phyloP scores from a whole-genome alignment of 1,139 yeast genomes.

The Pichia sp. region DNA sequence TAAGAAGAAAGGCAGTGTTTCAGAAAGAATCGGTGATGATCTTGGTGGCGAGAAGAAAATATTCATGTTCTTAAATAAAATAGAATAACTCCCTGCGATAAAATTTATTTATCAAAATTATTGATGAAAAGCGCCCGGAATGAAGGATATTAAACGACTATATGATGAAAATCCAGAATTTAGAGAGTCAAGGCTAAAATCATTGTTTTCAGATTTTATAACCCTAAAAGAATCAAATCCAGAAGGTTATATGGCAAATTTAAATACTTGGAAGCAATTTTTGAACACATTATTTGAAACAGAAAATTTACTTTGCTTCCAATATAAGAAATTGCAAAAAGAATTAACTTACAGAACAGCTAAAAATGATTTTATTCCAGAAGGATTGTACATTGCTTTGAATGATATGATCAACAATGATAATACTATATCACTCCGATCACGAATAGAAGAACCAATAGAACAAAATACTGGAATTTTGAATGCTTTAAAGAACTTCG shows the following conservation, averaged over 20 bases:
- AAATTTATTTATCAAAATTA: too few species aligned
- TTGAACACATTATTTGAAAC: slow-evolving; percentile 25
- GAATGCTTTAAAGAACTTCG: not conserved
- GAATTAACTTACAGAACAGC: slow-evolving; percentile 12
- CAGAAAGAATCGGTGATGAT: not conserved
- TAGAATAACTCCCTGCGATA: too few species aligned
- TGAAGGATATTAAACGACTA: slow-evolving; percentile 5
- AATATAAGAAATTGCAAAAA: slow-evolving; percentile 16
- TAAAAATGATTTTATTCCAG: slow-evolving; percentile 19
- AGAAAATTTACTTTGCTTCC: slow-evolving; percentile 17
- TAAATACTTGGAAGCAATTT: slow-evolving; percentile 53
- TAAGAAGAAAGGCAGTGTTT: too few species aligned
- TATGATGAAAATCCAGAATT: slow-evolving; percentile 10
- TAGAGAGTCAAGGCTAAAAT: slow-evolving; percentile 41
- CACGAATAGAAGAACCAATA: slow-evolving; percentile 10
- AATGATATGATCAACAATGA: slow-evolving; percentile 24
- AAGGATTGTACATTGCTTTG: slow-evolving; percentile 26
- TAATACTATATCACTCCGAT: slow-evolving; percentile 19
- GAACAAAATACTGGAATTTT: not conserved
- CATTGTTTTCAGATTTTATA: slow-evolving; percentile 58
- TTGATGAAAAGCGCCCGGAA: too few species aligned
- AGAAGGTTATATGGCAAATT: slow-evolving; percentile 67
- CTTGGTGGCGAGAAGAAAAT: not conserved
- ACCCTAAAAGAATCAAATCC: slow-evolving; percentile 47
- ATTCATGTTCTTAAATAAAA: not conserved